Conservation (phyloP, 2,329 filamentous ascomycete species). For the Pleurostoma richardsiae region DNA sequence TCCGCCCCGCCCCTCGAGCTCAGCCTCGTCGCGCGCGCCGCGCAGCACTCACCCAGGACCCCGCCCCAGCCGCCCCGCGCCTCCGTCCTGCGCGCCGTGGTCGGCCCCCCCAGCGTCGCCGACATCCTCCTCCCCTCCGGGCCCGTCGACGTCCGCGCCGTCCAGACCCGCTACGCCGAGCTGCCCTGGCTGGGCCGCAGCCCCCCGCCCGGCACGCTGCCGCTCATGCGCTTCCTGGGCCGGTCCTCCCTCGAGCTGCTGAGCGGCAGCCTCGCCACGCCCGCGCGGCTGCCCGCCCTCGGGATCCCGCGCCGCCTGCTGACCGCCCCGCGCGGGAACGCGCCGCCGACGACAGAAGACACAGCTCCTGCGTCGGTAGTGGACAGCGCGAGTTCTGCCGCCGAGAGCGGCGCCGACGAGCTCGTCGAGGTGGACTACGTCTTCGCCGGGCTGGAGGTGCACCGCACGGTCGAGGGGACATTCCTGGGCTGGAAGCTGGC, state of each 20-base stretch:
- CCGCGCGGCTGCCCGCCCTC: slow-evolving; percentile 17
- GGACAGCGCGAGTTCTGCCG: background rate
- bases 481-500: slow-evolving; percentile 39
- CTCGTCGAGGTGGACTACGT: slow-evolving; percentile 23
- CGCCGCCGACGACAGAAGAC: background rate
- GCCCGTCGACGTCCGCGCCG: slow-evolving; percentile 43
- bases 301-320: slow-evolving; percentile 15
- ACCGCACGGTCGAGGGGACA: slow-evolving; percentile 35
- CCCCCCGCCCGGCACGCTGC: slow-evolving; percentile 14
- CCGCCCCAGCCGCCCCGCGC: slow-evolving; percentile 15
- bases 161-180: slow-evolving; percentile 26
- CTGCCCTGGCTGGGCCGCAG: slow-evolving; percentile 19
- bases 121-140: slow-evolving; percentile 42
- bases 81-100: slow-evolving; percentile 31
- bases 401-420: slow-evolving; percentile 1
- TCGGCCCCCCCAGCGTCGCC: slow-evolving; percentile 21
- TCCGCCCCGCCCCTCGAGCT: slow-evolving; percentile 28
- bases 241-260: slow-evolving; percentile 39
- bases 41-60: background rate
- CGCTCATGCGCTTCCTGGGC: slow-evolving; percentile 37
- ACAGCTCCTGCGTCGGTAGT: background rate
- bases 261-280: slow-evolving; percentile 45
- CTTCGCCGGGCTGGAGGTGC: slow-evolving; percentile 49
- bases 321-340: background rate
- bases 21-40: slow-evolving; percentile 12